Evolutionary conservation across 2,329 filamentous ascomycete genomes (phyloP).

Genomic region (Aspergillus sp.): DNA sequence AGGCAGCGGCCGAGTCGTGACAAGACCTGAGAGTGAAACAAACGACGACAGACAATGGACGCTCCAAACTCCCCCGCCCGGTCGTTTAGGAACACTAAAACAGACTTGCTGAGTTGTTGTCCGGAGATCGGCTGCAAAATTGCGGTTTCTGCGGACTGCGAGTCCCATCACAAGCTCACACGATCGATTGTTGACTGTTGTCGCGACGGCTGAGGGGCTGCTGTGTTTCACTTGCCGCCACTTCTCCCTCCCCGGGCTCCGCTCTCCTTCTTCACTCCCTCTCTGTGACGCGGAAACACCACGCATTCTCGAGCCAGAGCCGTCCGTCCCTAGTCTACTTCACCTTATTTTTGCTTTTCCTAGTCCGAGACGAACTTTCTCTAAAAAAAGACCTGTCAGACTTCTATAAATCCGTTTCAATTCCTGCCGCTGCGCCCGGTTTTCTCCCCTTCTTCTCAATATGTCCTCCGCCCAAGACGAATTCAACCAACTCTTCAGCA

Average conservation of each 20-base stretch:
- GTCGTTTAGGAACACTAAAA: no score
- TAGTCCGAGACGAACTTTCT: background rate
- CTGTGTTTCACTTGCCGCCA: conserved; percentile 19
- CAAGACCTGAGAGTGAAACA: background rate
- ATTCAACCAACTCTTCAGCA: conserved; percentile 44
- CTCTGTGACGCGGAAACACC: background rate
- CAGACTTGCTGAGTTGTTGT: background rate
- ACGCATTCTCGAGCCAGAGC: background rate
- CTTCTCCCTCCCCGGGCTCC: conserved; percentile 3
- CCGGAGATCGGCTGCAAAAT: background rate
- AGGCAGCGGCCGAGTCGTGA: background rate
- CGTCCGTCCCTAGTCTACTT: background rate
- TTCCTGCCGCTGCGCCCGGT: conserved; percentile 9
- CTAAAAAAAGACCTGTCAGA: conserved; percentile 12
- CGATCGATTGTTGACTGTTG: conserved; percentile 3
- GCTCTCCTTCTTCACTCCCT: background rate
- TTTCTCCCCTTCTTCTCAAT: conserved; percentile 23
- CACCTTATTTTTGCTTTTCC: conserved; percentile 4
- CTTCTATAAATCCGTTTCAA: conserved; percentile 16
- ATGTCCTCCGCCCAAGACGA: conserved; percentile 49
- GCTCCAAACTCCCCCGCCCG: no score
- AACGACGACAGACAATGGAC: no score
- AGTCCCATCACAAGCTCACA: background rate
- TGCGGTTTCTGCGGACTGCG: no score
- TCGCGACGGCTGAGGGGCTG: background rate